Conservation (phyloP, 371 early-diverging fungal species). For the Mucor saturninus region DNA sequence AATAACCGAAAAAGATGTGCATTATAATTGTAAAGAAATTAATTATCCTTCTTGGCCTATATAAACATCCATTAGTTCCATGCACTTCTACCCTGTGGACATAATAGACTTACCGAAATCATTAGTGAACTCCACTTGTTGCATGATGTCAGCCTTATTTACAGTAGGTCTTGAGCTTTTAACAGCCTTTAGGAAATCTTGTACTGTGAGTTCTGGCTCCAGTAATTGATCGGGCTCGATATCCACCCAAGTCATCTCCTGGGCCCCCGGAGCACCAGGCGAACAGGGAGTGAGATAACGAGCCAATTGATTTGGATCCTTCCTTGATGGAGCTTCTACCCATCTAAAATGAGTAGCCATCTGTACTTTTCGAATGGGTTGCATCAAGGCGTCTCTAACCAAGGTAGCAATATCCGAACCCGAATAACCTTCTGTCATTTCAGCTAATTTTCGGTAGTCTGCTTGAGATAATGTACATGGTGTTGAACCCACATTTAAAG, state of each 20-base stretch:
- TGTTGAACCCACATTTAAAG: conserved; percentile 88
- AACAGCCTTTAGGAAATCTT: conserved; percentile 88
- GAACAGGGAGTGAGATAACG: conserved; percentile 91
- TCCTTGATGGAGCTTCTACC: conserved; percentile 72
- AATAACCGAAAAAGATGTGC: too few species aligned
- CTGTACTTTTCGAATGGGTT: conserved; percentile 96
- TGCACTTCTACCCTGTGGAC: neutral
- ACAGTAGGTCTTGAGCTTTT: conserved; percentile 85
- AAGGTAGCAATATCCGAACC: conserved; percentile 94
- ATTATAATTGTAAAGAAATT: too few species aligned
- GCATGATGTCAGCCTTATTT: conserved; percentile 77
- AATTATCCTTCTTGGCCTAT: conserved; percentile 6
- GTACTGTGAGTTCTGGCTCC: conserved; percentile 87
- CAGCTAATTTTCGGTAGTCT: conserved; percentile 80
- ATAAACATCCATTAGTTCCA: neutral
- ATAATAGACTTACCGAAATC: conserved; percentile 72
- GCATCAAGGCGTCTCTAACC: conserved; percentile 96
- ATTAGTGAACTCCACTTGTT: conserved; percentile 88
- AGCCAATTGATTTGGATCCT: conserved; percentile 56
- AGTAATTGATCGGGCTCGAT: conserved; percentile 84
- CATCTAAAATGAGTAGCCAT: conserved; percentile 94
- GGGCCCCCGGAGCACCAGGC: conserved; percentile 89
- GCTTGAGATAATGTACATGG: conserved; percentile 75
- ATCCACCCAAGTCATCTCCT: conserved; percentile 91
- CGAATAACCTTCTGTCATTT: conserved; percentile 89